A percentile compares a stretch with the other conserved stretches of the same genome.
phyloP scores from a whole-genome alignment of 1,139 yeast species.

The Casaregolazyma lundiana region DNA sequence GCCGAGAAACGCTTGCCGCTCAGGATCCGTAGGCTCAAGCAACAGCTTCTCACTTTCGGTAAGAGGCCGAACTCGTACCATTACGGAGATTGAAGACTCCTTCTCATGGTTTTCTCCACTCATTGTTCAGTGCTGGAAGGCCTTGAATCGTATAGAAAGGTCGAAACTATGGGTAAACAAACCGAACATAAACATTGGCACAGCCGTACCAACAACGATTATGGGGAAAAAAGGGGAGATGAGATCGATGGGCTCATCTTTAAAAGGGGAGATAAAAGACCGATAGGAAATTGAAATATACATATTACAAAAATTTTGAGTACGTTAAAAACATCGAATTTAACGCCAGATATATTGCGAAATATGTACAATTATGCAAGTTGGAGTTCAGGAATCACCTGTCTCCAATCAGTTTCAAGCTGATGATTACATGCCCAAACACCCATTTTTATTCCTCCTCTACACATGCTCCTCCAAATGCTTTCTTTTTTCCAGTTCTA shows the following conservation, averaged over 20 bases:
- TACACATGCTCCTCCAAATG: background rate
- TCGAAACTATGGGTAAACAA: background rate
- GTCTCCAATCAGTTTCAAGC: no score
- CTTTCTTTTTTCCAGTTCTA: background rate
- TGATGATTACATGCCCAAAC: no score
- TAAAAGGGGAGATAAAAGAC: background rate
- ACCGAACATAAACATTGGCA: background rate
- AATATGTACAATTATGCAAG: background rate
- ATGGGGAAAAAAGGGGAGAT: background rate
- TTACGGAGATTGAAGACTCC: constrained; percentile 70
- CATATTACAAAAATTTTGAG: background rate
- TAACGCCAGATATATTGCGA: no score
- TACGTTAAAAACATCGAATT: no score
- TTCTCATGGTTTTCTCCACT: constrained; percentile 22
- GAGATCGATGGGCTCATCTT: background rate
- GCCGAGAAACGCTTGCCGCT: constrained; percentile 44
- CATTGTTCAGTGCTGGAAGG: background rate
- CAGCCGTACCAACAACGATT: background rate
- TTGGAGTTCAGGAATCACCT: no score
- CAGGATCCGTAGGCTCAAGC: constrained; percentile 28
- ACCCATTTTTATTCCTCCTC: background rate
- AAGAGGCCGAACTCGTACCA: constrained; percentile 77
- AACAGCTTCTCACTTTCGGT: constrained; percentile 52
- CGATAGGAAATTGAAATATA: background rate
- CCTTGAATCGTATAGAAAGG: background rate